Evolutionary conservation across 148 eudicot species (phyloP).

Genomic region (Silene latifolia): DNA sequence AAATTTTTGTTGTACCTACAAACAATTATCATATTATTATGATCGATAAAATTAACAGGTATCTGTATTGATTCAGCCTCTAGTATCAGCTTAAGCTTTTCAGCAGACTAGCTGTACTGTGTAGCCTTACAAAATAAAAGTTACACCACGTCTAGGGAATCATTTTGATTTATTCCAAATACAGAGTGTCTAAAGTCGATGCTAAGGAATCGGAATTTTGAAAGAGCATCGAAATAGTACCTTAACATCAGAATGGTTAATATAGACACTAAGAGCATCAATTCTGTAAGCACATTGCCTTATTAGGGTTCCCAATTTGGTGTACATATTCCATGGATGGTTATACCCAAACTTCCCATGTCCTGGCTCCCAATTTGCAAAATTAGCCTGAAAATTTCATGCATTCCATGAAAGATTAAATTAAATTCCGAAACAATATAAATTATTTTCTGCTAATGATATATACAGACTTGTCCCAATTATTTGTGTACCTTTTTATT

Average conservation of each 20-base stretch:
- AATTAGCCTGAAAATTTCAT: conserved; percentile 34
- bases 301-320: conserved; percentile 31
- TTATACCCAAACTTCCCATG: conserved; percentile 39
- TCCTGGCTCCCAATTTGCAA: conserved; percentile 54
- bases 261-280: conserved; percentile 35
- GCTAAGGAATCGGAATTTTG: not conserved
- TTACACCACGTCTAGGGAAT: too few relatives aligned
- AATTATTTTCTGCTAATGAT: not conserved
- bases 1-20: conserved; percentile 33
- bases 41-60: not conserved
- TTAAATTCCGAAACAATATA: not conserved
- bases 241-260: conserved; percentile 29
- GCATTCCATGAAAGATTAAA: not conserved
- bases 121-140: too few relatives aligned
- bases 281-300: conserved; percentile 46
- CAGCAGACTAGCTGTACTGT: too few relatives aligned
- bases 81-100: too few relatives aligned
- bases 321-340: conserved; percentile 53
- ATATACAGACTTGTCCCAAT: not conserved
- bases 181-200: not conserved
- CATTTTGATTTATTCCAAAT: too few relatives aligned
- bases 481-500: too few relatives aligned
- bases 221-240: conserved; percentile 17
- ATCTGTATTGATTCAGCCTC: too few relatives aligned
- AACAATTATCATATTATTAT: not conserved